phyloP scores from a whole-genome alignment of 441 rosid genomes.

The Kokia cookei region DNA sequence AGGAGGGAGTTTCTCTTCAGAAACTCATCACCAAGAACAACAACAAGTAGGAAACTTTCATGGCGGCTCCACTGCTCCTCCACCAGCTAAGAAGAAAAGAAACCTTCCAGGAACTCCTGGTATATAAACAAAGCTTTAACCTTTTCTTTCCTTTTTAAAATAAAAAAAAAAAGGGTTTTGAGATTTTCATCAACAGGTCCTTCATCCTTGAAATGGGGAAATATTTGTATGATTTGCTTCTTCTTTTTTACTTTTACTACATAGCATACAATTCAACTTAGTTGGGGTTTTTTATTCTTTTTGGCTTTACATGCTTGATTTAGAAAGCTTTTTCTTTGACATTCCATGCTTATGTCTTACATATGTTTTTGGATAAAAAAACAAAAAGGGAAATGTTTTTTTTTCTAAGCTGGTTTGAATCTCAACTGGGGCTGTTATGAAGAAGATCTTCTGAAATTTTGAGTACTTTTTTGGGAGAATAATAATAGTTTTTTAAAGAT shows the following conservation, averaged over 20 bases:
- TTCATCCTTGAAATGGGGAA: not conserved
- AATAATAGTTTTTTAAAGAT: not conserved
- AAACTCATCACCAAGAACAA: slow-evolving; percentile 3
- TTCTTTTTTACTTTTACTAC: not conserved
- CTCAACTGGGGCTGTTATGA: not conserved
- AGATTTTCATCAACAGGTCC: not conserved
- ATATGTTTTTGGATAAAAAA: slow-evolving; percentile 5
- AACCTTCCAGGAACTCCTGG: slow-evolving; percentile 57
- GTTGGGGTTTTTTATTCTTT: too few species aligned
- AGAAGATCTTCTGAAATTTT: not conserved
- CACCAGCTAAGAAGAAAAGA: slow-evolving; percentile 41
- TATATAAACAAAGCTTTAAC: not conserved
- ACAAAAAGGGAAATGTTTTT: slow-evolving; percentile 8
- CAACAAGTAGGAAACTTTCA: not conserved
- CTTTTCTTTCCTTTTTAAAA: not conserved
- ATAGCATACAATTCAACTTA: not conserved
- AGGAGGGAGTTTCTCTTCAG: slow-evolving; percentile 37
- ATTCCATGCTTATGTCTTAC: not conserved
- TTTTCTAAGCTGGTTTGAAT: not conserved
- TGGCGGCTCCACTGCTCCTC: slow-evolving; percentile 22
- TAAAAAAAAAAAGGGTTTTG: not conserved
- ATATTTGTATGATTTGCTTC: not conserved
- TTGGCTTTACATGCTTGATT: not conserved
- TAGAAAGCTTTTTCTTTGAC: not conserved
- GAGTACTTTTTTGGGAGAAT: not conserved